Evolutionary conservation across 371 early-diverging fungal genomes (phyloP), one percentile per base, ranked within the genome.

Genomic region (Haplosporangium sp.): DNA sequence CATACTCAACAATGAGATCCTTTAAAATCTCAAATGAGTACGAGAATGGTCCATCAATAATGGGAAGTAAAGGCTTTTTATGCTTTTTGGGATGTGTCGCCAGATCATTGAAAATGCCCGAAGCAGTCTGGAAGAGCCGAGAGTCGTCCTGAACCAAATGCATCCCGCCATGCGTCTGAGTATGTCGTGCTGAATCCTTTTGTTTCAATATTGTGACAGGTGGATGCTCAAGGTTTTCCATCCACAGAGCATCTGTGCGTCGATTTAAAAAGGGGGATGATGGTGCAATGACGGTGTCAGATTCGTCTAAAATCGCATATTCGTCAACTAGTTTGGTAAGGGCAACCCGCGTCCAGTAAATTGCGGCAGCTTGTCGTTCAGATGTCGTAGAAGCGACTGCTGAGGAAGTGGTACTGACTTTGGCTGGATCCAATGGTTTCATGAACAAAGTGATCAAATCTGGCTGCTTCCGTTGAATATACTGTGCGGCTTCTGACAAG

Each of bases 211-310:
- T 38, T 17, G 50, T 5, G 8, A 38, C 10, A 27, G 72, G 61
- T 39, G 61, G 45, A 38, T 57, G 48, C 53, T 78, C 67, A 20
- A 73, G 63, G 27, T 40, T 38, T 5, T 67, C 48, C 79, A 78
- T 73, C 79, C 79, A 78, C 9, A 40, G 34, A 1, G 45, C 7
- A 35, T 78, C 79, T 3, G 19, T 40, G 15, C 63, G 66, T 38
- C 79, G 74, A n/a, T 11, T 56, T 17, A 78, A 44, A 52, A 74
- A 78, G 3, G 79, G 79, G 1, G 71, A 67, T n/a, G 79, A 62
- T 1, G 79, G 79, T 65, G 61, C 57, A 39, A 8, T 48, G 58
- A 38, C 37, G 37, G 65, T 11, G 0, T 47, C 50, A 7, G 20
- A 60, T 37, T 42, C 47, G 3, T 62, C 66, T 17, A 63, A 15